These are phyloP conservation scores for Drechslerella dactyloides DNA, from an alignment of 2,329 filamentous ascomycete genomes.

Conservation along the genomic window DNA sequence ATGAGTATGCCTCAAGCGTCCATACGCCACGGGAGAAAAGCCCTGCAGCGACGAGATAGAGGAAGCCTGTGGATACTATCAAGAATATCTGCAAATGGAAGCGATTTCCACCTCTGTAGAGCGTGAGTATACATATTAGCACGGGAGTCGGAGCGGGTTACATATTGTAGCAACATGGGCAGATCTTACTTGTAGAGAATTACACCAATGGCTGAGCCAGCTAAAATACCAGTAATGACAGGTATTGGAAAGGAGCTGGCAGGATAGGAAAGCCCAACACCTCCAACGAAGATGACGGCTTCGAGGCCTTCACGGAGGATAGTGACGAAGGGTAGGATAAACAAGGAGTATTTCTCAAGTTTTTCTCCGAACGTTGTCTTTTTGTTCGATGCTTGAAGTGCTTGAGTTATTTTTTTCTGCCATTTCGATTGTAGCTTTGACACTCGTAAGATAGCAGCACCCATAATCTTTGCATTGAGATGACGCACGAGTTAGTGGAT, in stretches of 20 bases:
- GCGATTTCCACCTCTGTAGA: conserved; percentile 65
- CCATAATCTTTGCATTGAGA: conserved; percentile 65
- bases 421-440: conserved; percentile 86
- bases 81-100: conserved; percentile 76
- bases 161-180: neutral
- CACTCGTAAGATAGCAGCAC: conserved; percentile 78
- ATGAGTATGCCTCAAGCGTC: conserved; percentile 73
- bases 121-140: conserved; percentile 8
- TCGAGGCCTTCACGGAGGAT: conserved; percentile 87
- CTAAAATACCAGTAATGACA: conserved; percentile 73
- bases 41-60: conserved; percentile 83
- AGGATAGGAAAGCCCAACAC: conserved; percentile 77
- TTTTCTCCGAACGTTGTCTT: conserved; percentile 64
- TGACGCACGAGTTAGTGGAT: neutral
- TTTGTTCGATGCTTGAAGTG: conserved; percentile 64
- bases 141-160: conserved; percentile 25
- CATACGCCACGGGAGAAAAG: conserved; percentile 79
- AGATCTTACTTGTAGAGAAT: conserved; percentile 74
- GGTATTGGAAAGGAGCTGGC: conserved; percentile 79
- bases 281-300: conserved; percentile 83
- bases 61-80: conserved; percentile 78
- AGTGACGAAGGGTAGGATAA: conserved; percentile 82
- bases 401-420: conserved; percentile 78
- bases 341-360: conserved; percentile 84
- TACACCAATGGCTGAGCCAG: conserved; percentile 72